These are phyloP conservation scores for Aureobasidium lini DNA, from an alignment of 2,329 filamentous ascomycete genomes.

Conservation along the genomic window DNA sequence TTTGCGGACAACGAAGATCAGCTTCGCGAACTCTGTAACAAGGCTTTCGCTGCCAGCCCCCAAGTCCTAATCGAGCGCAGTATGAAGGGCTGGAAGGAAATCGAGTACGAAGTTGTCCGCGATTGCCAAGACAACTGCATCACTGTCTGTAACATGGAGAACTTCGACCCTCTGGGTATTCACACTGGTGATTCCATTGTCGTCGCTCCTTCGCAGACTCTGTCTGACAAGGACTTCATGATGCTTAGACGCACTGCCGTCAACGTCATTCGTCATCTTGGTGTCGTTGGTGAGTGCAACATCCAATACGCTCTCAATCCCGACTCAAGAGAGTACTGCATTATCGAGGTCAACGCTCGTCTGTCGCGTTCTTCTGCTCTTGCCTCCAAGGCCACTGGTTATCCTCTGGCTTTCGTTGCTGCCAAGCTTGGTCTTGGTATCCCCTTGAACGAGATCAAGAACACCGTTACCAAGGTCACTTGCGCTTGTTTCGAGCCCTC, in stretches of 20 bases:
- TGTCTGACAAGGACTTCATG: constrained; percentile 97
- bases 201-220: constrained; percentile 90
- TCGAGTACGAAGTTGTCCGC: constrained; percentile 96
- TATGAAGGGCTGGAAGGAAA: constrained; percentile 99
- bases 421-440: constrained; percentile 94
- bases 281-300: constrained; percentile 97
- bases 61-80: constrained; percentile 95
- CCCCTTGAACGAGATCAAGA: constrained; percentile 90
- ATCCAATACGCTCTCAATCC: constrained; percentile 98
- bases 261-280: constrained; percentile 93
- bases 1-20: constrained; percentile 86
- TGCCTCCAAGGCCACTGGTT: constrained; percentile 94
- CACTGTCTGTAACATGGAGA: constrained; percentile 99
- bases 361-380: constrained; percentile 90
- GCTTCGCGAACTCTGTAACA: constrained; percentile 80
- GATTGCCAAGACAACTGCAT: constrained; percentile 97
- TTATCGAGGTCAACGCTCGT: constrained; percentile 97
- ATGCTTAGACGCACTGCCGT: constrained; percentile 96
- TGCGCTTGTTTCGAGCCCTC: constrained; percentile 98
- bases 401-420: constrained; percentile 91
- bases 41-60: constrained; percentile 89
- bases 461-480: constrained; percentile 90
- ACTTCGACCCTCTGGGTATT: constrained; percentile 96
- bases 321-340: constrained; percentile 92
- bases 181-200: constrained; percentile 98